Conservation (phyloP, 768 basidiomycete species). For the Butyriboletus loyo region DNA sequence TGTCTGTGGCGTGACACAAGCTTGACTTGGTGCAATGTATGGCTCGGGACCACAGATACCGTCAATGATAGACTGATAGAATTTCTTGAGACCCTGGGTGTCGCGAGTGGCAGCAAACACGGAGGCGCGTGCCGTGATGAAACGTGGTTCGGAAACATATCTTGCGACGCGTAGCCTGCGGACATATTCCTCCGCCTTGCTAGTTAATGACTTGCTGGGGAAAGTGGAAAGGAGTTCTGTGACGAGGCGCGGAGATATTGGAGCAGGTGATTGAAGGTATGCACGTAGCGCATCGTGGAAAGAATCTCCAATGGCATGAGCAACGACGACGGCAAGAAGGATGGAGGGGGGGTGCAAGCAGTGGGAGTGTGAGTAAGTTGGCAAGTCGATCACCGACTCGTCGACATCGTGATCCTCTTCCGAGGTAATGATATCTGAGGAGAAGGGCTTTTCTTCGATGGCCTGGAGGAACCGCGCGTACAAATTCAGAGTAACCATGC, state of each 20-base stretch:
- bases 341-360: conserved; percentile 30
- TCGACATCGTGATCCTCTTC: conserved; percentile 22
- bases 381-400: conserved; percentile 24
- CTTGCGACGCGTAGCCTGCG: conserved; percentile 49
- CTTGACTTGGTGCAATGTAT: conserved; percentile 49
- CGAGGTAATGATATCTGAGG: conserved; percentile 10
- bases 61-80: conserved; percentile 51
- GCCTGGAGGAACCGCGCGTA: conserved; percentile 38
- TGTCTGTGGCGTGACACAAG: conserved; percentile 35
- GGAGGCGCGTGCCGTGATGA: conserved; percentile 49
- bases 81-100: conserved; percentile 34
- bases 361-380: conserved; percentile 14
- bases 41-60: conserved; percentile 51
- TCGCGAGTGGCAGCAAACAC: conserved; percentile 41
- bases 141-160: conserved; percentile 47
- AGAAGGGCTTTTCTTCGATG: conserved; percentile 15
- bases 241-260: conserved; percentile 34
- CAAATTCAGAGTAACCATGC: conserved; percentile 42
- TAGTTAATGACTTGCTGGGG: conserved; percentile 33
- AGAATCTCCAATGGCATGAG: conserved; percentile 55
- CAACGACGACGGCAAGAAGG: conserved; percentile 54
- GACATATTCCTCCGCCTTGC: conserved; percentile 45
- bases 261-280: conserved; percentile 39
- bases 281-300: conserved; percentile 53
- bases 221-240: conserved; percentile 42